Percentiles rank a stretch among this genome's conserved stretches.
These are phyloP conservation scores for Corchorus olitorius DNA, from an alignment of 345 rosid species.

Conservation along the genomic window DNA sequence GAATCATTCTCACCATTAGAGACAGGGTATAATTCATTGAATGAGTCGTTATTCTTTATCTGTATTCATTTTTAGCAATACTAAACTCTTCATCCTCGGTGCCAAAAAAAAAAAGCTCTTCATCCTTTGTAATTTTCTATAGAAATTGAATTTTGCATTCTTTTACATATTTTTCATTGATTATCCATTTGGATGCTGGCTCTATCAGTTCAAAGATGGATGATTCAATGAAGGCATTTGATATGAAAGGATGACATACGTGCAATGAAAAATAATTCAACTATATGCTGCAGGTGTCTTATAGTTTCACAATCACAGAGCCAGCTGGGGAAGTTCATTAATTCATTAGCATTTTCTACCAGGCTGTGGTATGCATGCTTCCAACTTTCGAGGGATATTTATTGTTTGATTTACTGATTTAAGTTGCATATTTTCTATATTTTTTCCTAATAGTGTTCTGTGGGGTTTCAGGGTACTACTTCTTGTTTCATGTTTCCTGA, in stretches of 20 bases:
- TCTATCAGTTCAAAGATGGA: neutral
- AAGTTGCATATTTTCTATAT: conserved; percentile 17
- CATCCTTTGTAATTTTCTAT: neutral
- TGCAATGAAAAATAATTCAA: conserved; percentile 14
- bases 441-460: conserved; percentile 22
- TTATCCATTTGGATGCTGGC: neutral
- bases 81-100: too few species aligned
- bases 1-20: conserved; percentile 77
- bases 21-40: conserved; percentile 51
- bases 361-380: conserved; percentile 63
- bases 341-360: conserved; percentile 70
- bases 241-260: neutral
- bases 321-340: conserved; percentile 61
- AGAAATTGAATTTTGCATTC: neutral
- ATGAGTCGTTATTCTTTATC: conserved; percentile 10
- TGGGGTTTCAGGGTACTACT: conserved; percentile 75
- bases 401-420: neutral
- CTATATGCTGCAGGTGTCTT: conserved; percentile 61
- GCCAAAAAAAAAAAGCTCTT: too few species aligned
- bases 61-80: neutral
- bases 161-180: neutral
- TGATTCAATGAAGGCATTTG: neutral
- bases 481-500: conserved; percentile 59
- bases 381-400: neutral
- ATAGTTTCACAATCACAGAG: conserved; percentile 42